Percentiles rank a stretch among this genome's conserved stretches.
These are phyloP conservation scores for Myxozyma monticola DNA, from an alignment of 805 yeast genomes.

Conservation along the genomic window DNA sequence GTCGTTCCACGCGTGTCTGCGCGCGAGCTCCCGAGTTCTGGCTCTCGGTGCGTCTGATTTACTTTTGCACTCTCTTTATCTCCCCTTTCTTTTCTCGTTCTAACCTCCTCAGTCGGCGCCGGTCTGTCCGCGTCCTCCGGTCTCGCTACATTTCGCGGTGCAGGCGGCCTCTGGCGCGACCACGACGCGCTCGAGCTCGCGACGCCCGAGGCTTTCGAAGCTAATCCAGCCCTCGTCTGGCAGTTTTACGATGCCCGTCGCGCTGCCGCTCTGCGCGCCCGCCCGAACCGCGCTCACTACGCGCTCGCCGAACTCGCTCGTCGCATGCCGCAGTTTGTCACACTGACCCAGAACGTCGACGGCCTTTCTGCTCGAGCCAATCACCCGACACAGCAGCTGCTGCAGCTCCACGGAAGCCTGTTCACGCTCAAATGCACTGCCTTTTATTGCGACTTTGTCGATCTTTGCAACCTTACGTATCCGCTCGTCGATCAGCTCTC, in stretches of 20 bases:
- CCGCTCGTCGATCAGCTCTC: constrained; percentile 60
- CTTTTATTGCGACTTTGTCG: constrained; percentile 66
- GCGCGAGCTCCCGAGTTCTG: constrained; percentile 38
- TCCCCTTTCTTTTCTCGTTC: background rate
- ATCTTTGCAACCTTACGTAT: constrained; percentile 51
- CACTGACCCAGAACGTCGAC: constrained; percentile 83
- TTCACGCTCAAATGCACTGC: constrained; percentile 74
- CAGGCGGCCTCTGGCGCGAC: constrained; percentile 74
- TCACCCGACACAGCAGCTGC: constrained; percentile 52
- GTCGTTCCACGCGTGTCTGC: constrained; percentile 40
- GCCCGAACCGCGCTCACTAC: constrained; percentile 72
- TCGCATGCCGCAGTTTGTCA: constrained; percentile 49
- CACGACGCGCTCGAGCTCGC: constrained; percentile 81
- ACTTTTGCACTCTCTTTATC: too few relatives aligned
- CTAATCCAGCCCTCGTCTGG: constrained; percentile 87
- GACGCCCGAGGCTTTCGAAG: constrained; percentile 85
- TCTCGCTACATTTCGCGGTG: constrained; percentile 68
- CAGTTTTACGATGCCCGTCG: constrained; percentile 74
- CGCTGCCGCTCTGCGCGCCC: constrained; percentile 59
- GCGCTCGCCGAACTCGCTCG: constrained; percentile 66
- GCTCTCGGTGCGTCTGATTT: constrained; percentile 36
- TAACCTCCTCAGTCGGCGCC: constrained; percentile 53
- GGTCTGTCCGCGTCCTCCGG: constrained; percentile 81
- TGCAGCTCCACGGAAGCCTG: constrained; percentile 78
- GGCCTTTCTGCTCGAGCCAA: constrained; percentile 56